phyloP scores from a whole-genome alignment of 805 yeast genomes.

The Lipomyces chichibuensis region DNA sequence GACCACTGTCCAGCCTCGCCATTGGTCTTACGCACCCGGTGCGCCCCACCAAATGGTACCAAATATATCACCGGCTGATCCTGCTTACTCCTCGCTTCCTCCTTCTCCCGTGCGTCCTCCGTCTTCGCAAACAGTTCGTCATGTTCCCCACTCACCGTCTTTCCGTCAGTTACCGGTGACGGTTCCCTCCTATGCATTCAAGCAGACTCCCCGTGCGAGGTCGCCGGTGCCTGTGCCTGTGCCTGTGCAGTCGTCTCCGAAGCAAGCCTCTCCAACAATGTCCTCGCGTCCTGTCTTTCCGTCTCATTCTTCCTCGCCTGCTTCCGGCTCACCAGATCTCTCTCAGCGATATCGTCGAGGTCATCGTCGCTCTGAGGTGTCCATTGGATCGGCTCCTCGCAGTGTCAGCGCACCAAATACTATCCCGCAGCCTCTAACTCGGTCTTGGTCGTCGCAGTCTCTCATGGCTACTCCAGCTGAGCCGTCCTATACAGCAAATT shows the following conservation, averaged over 20 bases:
- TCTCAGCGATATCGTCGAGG: constrained; percentile 18
- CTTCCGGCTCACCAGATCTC: background rate
- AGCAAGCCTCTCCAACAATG: background rate
- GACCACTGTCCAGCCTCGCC: constrained; percentile 2
- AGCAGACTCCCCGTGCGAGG: constrained; percentile 7
- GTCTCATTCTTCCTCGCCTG: background rate
- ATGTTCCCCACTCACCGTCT: constrained; percentile 29
- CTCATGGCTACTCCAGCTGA: constrained; percentile 1
- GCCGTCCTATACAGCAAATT: background rate
- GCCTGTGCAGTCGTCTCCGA: background rate
- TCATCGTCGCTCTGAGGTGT: constrained; percentile 20
- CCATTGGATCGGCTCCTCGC: constrained; percentile 12
- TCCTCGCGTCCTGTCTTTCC: constrained; percentile 9
- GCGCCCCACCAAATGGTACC: background rate
- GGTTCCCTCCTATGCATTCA: background rate
- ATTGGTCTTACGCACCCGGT: background rate
- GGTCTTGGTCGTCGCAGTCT: constrained; percentile 14
- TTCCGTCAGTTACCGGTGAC: constrained; percentile 15
- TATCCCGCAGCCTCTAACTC: constrained; percentile 1
- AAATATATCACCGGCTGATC: background rate
- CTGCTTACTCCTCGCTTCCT: background rate
- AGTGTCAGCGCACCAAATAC: constrained; percentile 10
- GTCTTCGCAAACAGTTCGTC: constrained; percentile 22
- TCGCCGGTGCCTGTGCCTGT: background rate
- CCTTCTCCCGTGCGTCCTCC: constrained; percentile 2